phyloP scores from a whole-genome alignment of 345 rosid species.

The Brassica napus region Da-Ae NC_063445.1:48943501-48944000 shows the following conservation, averaged over 20 bases:
- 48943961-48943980: no score
- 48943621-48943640: slow-evolving; percentile 41
- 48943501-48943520: slow-evolving; percentile 70
- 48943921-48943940: background rate
- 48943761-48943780: no score
- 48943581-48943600: slow-evolving; percentile 56
- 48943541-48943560: slow-evolving; percentile 68
- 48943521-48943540: slow-evolving; percentile 75
- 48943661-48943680: slow-evolving; percentile 36
- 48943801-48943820: slow-evolving; percentile 3
- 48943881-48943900: background rate
- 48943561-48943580: slow-evolving; percentile 70
- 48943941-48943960: background rate
- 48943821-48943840: slow-evolving; percentile 5
- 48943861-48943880: background rate
- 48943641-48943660: slow-evolving; percentile 8
- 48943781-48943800: background rate
- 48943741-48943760: slow-evolving; percentile 6
- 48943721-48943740: slow-evolving; percentile 1
- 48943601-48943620: slow-evolving; percentile 92
- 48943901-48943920: no score
- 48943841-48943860: background rate
- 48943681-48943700: slow-evolving; percentile 27
- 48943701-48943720: slow-evolving; percentile 23
- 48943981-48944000: no score